These are phyloP conservation scores for Tillandsia fasciculata DNA, from an alignment of 176 grass and related monocot species.

Conservation along the genomic window DNA sequence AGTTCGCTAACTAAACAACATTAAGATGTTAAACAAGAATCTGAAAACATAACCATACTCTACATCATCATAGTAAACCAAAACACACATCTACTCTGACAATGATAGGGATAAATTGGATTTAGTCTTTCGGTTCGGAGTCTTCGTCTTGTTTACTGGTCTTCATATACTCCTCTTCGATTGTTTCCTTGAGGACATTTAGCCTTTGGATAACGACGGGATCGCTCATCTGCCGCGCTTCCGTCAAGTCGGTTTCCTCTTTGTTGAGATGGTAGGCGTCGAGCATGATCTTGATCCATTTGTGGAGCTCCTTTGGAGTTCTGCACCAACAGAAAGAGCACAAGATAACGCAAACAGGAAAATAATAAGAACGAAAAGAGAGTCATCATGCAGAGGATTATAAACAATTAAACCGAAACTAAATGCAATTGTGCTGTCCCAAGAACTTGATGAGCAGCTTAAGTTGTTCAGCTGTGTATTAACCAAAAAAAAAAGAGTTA, in stretches of 20 bases:
- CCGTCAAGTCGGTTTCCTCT: slow-evolving; percentile 63
- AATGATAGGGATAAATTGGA: not conserved
- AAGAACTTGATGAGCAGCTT: not conserved
- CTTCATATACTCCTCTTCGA: slow-evolving; percentile 74
- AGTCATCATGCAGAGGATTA: too few species aligned
- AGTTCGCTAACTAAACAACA: too few species aligned
- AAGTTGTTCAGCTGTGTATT: too few species aligned
- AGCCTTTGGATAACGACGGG: slow-evolving; percentile 74
- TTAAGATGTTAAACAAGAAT: too few species aligned
- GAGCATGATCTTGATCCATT: slow-evolving; percentile 78
- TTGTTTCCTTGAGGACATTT: slow-evolving; percentile 64
- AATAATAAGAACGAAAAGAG: too few species aligned
- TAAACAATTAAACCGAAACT: too few species aligned
- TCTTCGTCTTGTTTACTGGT: slow-evolving; percentile 40
- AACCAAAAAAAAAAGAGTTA: too few species aligned
- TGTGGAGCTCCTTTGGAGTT: slow-evolving; percentile 81
- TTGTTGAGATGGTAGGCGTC: slow-evolving; percentile 87
- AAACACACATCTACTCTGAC: not conserved
- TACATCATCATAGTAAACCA: too few species aligned
- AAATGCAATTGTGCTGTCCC: not conserved
- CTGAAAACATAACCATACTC: too few species aligned
- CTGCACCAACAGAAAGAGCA: slow-evolving; percentile 28
- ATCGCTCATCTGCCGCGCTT: slow-evolving; percentile 66
- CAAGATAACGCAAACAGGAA: not conserved
- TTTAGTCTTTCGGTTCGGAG: slow-evolving; percentile 23